A percentile compares a stretch with the other conserved stretches of the same genome.
Conservation (phyloP, 176 grass and related monocot species). For the Aegilops tauschii region DNA sequence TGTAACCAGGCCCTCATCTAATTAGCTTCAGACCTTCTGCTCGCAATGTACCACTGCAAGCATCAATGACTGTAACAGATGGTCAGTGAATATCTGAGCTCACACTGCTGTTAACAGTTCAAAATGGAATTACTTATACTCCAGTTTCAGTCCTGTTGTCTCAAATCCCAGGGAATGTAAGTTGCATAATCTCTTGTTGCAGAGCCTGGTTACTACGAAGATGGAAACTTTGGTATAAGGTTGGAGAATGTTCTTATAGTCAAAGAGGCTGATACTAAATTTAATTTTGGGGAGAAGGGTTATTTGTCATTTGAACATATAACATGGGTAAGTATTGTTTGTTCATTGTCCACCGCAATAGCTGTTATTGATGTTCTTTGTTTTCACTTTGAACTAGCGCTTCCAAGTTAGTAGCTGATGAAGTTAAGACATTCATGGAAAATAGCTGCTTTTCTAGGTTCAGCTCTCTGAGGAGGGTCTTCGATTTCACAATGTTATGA, state of each 20-base stretch:
- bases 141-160: neutral
- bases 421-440: constrained; percentile 1
- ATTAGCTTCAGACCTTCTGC: constrained; percentile 96
- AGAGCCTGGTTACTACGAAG: constrained; percentile 99
- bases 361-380: neutral
- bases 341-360: neutral
- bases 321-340: constrained; percentile 77
- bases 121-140: neutral
- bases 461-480: neutral
- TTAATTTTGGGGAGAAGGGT: constrained; percentile 91
- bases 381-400: neutral
- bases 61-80: constrained; percentile 98
- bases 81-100: constrained; percentile 43
- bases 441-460: neutral
- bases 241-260: constrained; percentile 97
- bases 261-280: constrained; percentile 72
- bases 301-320: constrained; percentile 94
- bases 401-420: neutral
- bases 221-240: constrained; percentile 89
- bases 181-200: constrained; percentile 28
- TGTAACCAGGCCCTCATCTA: constrained; percentile 81
- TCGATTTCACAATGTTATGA: neutral
- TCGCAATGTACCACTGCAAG: constrained; percentile 86
- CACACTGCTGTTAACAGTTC: neutral
- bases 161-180: neutral